Evolutionary conservation across 768 basidiomycete species (phyloP).

Genomic region (Hydnum rufescens): DNA sequence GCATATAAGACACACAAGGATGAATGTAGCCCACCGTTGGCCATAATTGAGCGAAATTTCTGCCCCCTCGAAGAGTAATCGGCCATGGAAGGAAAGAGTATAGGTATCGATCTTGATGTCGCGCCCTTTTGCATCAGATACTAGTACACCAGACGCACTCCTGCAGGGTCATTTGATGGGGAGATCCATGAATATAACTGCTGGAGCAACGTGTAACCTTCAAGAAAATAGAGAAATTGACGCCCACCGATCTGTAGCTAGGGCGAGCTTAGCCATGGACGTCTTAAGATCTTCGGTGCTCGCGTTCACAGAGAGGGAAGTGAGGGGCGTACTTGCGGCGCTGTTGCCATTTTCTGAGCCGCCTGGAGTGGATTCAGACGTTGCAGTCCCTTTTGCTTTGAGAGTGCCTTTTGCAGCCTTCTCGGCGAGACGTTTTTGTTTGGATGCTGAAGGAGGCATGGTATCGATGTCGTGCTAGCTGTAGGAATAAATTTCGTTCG

Average conservation of each 20-base stretch:
- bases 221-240: conserved; percentile 8
- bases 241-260: conserved; percentile 73
- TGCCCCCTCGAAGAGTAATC: conserved; percentile 48
- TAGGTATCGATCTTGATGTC: conserved; percentile 96
- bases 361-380: conserved; percentile 30
- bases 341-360: conserved; percentile 45
- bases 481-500: too few species aligned
- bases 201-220: neutral
- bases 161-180: conserved; percentile 21
- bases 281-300: conserved; percentile 58
- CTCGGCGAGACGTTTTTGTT: conserved; percentile 83
- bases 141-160: conserved; percentile 80
- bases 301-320: conserved; percentile 41
- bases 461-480: too few species aligned
- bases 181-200: conserved; percentile 2
- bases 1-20: neutral
- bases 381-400: conserved; percentile 24
- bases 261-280: conserved; percentile 69
- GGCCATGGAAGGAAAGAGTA: conserved; percentile 93
- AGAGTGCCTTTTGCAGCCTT: conserved; percentile 72
- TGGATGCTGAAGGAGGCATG: neutral
- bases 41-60: conserved; percentile 74
- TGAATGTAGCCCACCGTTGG: conserved; percentile 27
- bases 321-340: conserved; percentile 49
- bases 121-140: conserved; percentile 78